A percentile compares a stretch with the other conserved stretches of the same genome.
These are phyloP conservation scores for Solanum chilense DNA, from an alignment of 257 asterid species.

Conservation along the genomic window DNA sequence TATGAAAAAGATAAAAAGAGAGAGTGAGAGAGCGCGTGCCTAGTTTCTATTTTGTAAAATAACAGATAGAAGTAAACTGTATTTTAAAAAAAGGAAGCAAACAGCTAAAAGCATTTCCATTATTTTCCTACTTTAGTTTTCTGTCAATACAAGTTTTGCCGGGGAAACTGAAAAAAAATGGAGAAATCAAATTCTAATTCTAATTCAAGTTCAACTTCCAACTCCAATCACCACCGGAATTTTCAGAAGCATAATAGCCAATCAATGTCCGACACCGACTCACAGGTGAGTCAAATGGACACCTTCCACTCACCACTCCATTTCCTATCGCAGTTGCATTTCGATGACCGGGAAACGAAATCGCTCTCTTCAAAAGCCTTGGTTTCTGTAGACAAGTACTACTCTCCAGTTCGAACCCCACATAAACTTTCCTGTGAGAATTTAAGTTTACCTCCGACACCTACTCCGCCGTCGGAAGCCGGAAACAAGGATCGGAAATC, in stretches of 20 bases:
- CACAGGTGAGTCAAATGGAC: slow-evolving; percentile 60
- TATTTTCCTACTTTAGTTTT: neutral
- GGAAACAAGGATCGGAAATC: slow-evolving; percentile 24
- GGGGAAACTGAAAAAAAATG: neutral
- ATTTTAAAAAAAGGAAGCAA: neutral
- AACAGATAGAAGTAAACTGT: neutral
- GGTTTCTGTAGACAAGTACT: slow-evolving; percentile 27
- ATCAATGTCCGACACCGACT: slow-evolving; percentile 86
- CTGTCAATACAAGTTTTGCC: neutral
- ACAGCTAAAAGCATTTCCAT: neutral
- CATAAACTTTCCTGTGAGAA: slow-evolving; percentile 28
- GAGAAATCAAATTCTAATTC: neutral
- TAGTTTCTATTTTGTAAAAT: neutral
- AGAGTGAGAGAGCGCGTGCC: neutral
- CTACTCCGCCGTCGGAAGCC: slow-evolving; percentile 10
- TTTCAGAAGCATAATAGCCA: slow-evolving; percentile 32
- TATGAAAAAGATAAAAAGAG: neutral
- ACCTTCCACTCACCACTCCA: slow-evolving; percentile 78
- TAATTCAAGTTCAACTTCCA: neutral
- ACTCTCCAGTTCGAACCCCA: slow-evolving; percentile 41
- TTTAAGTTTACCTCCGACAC: slow-evolving; percentile 16
- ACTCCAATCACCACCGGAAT: neutral
- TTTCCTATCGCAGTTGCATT: slow-evolving; percentile 51
- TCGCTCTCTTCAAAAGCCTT: slow-evolving; percentile 27
- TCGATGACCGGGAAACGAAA: slow-evolving; percentile 32